These are phyloP conservation scores for Dryadomyces sulphureus DNA, from an alignment of 2,329 filamentous ascomycete genomes.

Conservation along the genomic window DNA sequence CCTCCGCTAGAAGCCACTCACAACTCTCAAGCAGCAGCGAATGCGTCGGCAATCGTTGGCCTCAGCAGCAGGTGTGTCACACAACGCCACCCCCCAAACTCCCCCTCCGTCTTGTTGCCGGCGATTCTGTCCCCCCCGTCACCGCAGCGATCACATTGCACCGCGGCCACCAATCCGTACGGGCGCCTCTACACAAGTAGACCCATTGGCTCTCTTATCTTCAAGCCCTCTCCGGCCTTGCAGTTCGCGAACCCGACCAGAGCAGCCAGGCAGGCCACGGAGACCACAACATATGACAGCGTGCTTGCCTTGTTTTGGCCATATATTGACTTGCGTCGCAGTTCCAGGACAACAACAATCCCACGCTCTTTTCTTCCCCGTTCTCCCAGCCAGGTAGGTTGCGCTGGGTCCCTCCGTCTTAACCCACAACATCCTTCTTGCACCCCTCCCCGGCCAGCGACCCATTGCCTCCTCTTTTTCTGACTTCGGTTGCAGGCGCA, in stretches of 20 bases:
- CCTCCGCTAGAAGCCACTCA: background rate
- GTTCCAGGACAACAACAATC: background rate
- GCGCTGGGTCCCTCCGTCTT: background rate
- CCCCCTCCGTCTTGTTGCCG: conserved; percentile 5
- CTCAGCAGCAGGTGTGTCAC: conserved; percentile 8
- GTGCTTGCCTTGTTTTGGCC: background rate
- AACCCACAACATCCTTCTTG: background rate
- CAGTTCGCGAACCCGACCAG: conserved; percentile 4
- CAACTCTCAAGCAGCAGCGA: background rate
- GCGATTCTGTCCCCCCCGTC: conserved; percentile 5
- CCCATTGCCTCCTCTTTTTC: too few relatives aligned
- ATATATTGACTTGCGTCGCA: background rate
- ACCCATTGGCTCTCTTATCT: conserved; percentile 9
- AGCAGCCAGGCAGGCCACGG: conserved; percentile 3
- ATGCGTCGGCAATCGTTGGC: background rate
- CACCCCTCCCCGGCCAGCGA: background rate
- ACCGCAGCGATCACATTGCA: background rate
- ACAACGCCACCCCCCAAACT: conserved; percentile 5
- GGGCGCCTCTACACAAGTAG: too few relatives aligned
- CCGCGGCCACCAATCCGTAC: background rate
- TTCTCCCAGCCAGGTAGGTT: background rate
- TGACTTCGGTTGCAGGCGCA: too few relatives aligned
- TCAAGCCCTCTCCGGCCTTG: conserved; percentile 9
- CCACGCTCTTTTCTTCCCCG: background rate
- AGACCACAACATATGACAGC: background rate